These are phyloP conservation scores for Candida xyloterini DNA, from an alignment of 805 yeast species.

Conservation along the genomic window DNA sequence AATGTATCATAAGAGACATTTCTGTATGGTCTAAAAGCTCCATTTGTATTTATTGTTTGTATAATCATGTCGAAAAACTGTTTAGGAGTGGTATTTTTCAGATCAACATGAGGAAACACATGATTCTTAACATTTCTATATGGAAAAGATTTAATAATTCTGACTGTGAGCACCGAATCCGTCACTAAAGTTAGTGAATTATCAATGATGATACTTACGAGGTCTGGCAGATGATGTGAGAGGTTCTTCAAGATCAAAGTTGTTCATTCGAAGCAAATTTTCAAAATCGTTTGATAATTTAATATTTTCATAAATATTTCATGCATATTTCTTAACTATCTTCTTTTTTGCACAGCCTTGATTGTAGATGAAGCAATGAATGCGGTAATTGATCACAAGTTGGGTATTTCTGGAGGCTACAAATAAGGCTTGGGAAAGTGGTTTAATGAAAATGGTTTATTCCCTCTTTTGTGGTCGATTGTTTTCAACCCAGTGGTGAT, in stretches of 20 bases:
- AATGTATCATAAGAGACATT: constrained; percentile 69
- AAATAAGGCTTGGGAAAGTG: too few species aligned
- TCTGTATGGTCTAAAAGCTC: constrained; percentile 79
- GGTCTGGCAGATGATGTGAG: constrained; percentile 78
- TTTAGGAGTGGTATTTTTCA: constrained; percentile 63
- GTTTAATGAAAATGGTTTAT: too few species aligned
- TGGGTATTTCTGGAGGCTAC: too few species aligned
- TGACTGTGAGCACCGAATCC: constrained; percentile 75
- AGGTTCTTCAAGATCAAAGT: constrained; percentile 57
- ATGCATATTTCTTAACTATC: too few species aligned
- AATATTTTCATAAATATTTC: too few species aligned
- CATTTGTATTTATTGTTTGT: constrained; percentile 46
- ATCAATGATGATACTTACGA: constrained; percentile 31
- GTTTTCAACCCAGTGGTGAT: too few species aligned
- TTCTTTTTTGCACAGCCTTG: too few species aligned
- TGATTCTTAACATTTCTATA: constrained; percentile 82
- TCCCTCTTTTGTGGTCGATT: too few species aligned
- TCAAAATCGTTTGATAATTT: not conserved
- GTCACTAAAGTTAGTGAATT: constrained; percentile 33
- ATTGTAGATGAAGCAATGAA: too few species aligned
- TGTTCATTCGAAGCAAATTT: constrained; percentile 11
- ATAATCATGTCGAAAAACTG: constrained; percentile 55
- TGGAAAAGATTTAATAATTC: constrained; percentile 88
- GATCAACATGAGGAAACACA: constrained; percentile 65
- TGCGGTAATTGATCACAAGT: too few species aligned